phyloP scores from a whole-genome alignment of 2,329 filamentous ascomycete species.

The Salinomyces thailandicus region DNA sequence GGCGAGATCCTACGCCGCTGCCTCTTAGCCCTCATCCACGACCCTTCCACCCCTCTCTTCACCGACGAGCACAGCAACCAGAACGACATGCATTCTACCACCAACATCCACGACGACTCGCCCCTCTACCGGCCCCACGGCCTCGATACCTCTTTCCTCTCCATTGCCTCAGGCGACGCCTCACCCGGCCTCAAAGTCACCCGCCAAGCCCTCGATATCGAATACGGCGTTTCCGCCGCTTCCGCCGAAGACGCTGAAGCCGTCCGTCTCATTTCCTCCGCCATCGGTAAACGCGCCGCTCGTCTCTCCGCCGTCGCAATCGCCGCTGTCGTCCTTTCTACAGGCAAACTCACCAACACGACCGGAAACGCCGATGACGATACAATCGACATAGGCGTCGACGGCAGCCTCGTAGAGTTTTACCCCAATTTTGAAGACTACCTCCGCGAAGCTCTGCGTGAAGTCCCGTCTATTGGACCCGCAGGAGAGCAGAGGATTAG shows the following conservation, averaged over 20 bases:
- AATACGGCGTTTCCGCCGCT: slow-evolving; percentile 64
- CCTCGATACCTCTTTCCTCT: slow-evolving; percentile 83
- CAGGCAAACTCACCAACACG: slow-evolving; percentile 52
- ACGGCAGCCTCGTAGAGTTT: slow-evolving; percentile 89
- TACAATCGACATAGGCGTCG: slow-evolving; percentile 82
- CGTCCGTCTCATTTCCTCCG: slow-evolving; percentile 71
- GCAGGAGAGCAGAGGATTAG: slow-evolving; percentile 74
- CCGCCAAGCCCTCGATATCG: slow-evolving; percentile 65
- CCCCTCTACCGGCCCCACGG: slow-evolving; percentile 73
- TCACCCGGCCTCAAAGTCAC: slow-evolving; percentile 61
- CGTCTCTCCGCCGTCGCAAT: slow-evolving; percentile 81
- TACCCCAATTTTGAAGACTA: slow-evolving; percentile 87
- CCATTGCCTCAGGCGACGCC: slow-evolving; percentile 71
- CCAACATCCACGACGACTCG: slow-evolving; percentile 54
- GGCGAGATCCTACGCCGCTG: slow-evolving; percentile 82
- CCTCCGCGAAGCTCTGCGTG: slow-evolving; percentile 70
- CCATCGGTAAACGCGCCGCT: slow-evolving; percentile 80
- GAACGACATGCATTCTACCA: slow-evolving; percentile 59
- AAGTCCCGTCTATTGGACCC: slow-evolving; percentile 65
- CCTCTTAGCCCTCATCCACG: slow-evolving; percentile 60
- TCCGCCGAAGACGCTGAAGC: slow-evolving; percentile 77
- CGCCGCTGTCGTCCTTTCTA: slow-evolving; percentile 71
- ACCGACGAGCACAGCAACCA: slow-evolving; percentile 60
- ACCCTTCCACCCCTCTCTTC: slow-evolving; percentile 61
- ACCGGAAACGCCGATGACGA: slow-evolving; percentile 42